Evolutionary conservation across 768 basidiomycete species (phyloP).

Genomic region (Kwoniella newhampshirensis): DNA sequence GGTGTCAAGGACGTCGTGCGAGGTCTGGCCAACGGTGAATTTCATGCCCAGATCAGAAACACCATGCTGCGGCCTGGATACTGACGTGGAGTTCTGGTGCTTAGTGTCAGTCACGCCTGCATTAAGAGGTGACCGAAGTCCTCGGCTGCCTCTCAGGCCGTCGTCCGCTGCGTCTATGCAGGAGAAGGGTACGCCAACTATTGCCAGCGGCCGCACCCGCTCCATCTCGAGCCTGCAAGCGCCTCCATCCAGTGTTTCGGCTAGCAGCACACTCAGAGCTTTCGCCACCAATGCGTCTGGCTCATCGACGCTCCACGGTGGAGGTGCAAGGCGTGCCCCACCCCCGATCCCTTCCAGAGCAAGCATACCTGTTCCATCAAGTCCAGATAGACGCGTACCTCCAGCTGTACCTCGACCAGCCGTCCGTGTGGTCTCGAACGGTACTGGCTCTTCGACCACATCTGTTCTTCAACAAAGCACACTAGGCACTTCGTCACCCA

Average conservation of each 20-base stretch:
- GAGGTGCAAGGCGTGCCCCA: slow-evolving; percentile 4
- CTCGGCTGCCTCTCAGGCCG: slow-evolving; percentile 18
- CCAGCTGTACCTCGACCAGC: slow-evolving; percentile 5
- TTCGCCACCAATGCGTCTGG: too few species aligned
- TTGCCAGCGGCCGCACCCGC: slow-evolving; percentile 3
- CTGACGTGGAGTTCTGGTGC: background rate
- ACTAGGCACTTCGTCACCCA: slow-evolving; percentile 5
- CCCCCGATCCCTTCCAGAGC: slow-evolving; percentile 12
- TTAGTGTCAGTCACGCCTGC: background rate
- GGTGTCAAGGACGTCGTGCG: slow-evolving; percentile 16
- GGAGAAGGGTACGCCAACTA: background rate
- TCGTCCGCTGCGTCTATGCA: slow-evolving; percentile 15
- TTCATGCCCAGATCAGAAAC: background rate
- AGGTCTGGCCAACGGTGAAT: slow-evolving; percentile 21
- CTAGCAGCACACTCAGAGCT: too few species aligned
- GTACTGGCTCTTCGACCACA: slow-evolving; percentile 5
- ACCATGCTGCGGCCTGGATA: background rate
- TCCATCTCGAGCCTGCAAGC: background rate
- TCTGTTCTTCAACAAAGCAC: background rate
- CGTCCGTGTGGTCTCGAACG: slow-evolving; percentile 1
- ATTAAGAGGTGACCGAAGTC: background rate
- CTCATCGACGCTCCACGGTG: background rate
- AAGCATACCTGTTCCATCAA: background rate
- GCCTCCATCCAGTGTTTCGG: slow-evolving; percentile 1
- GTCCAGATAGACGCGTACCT: slow-evolving; percentile 2